Evolutionary conservation across 352 stramenopile genomes (phyloP).

Genomic region (Globisporangium okanoganense): DNA sequence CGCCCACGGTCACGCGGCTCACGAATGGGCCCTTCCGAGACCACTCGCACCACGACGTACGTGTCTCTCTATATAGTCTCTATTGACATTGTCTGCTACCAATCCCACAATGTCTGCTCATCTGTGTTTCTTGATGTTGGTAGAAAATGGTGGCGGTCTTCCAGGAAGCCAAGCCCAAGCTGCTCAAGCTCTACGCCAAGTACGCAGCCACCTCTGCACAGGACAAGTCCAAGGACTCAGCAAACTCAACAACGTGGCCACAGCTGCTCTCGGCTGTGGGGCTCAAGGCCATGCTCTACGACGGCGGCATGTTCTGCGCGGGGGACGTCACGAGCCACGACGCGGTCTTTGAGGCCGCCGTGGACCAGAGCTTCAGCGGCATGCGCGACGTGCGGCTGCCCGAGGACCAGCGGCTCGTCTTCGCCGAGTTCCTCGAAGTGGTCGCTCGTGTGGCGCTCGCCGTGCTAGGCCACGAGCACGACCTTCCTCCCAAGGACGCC

Average conservation of each 20-base stretch:
- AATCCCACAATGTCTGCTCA: neutral
- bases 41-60: constrained; percentile 69
- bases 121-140: neutral
- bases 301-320: constrained; percentile 74
- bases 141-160: constrained; percentile 67
- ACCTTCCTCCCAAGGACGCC: constrained; percentile 53
- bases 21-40: constrained; percentile 72
- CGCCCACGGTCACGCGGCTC: constrained; percentile 48
- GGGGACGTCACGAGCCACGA: constrained; percentile 54
- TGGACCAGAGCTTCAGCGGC: constrained; percentile 62
- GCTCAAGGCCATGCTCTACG: constrained; percentile 67
- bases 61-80: constrained; percentile 6
- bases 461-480: constrained; percentile 50
- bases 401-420: constrained; percentile 55
- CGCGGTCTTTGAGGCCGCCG: constrained; percentile 44
- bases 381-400: constrained; percentile 27
- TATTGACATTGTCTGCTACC: neutral
- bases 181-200: constrained; percentile 64
- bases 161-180: constrained; percentile 71
- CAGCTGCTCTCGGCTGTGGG: constrained; percentile 36
- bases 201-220: constrained; percentile 28
- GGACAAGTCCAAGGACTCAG: constrained; percentile 13
- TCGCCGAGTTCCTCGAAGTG: constrained; percentile 74
- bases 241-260: constrained; percentile 33
- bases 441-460: constrained; percentile 54